A percentile compares a stretch with the other conserved stretches of the same genome.
phyloP scores from a whole-genome alignment of 371 early-diverging fungal genomes.

The Actinomortierella wolfii region DNA sequence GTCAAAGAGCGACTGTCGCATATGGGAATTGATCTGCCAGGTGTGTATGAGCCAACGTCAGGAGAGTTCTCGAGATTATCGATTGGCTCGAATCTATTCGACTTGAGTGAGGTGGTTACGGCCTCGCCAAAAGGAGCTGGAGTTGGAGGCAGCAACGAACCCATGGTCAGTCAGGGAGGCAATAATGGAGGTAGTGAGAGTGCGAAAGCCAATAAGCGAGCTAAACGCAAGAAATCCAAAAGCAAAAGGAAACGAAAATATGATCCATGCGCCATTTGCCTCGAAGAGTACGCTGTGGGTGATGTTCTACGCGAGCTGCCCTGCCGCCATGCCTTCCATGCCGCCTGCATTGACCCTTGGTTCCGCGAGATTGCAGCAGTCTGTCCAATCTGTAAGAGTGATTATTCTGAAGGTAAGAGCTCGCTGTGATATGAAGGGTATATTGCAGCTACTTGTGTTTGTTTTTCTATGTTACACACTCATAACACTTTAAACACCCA shows the following conservation, averaged over 20 bases:
- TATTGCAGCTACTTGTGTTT: neutral
- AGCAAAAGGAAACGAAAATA: slow-evolving; percentile 16
- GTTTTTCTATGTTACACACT: neutral
- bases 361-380: slow-evolving; percentile 50
- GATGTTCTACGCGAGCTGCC: slow-evolving; percentile 62
- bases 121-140: neutral
- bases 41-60: slow-evolving; percentile 22
- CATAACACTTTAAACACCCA: too few relatives aligned
- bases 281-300: slow-evolving; percentile 62
- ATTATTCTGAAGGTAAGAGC: slow-evolving; percentile 41
- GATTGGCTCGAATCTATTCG: slow-evolving; percentile 13
- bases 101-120: neutral
- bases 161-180: neutral
- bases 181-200: neutral
- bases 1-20: slow-evolving; percentile 23
- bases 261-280: slow-evolving; percentile 69
- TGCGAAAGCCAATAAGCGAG: neutral
- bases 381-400: slow-evolving; percentile 66
- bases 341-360: slow-evolving; percentile 74
- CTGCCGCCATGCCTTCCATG: slow-evolving; percentile 74
- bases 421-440: too few relatives aligned
- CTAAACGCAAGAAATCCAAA: neutral
- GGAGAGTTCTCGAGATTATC: slow-evolving; percentile 38
- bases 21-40: slow-evolving; percentile 28
- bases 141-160: neutral